These are phyloP conservation scores for Trametes hirsuta DNA, from an alignment of 1,284 basidiomycete genomes.

Conservation along the genomic window DNA sequence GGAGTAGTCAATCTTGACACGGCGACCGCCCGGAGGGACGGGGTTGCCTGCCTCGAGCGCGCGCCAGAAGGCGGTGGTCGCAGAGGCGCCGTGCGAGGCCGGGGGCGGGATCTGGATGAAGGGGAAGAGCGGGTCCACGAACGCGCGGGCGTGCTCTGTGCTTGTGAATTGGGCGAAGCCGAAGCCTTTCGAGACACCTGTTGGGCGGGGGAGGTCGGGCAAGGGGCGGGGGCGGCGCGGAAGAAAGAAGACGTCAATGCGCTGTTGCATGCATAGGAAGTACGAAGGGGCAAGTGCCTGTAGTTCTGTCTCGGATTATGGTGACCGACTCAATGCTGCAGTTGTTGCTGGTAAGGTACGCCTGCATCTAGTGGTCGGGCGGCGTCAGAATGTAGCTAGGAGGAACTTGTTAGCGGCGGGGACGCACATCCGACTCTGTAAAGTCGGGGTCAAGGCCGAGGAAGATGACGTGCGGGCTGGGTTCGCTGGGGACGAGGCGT, in stretches of 20 bases:
- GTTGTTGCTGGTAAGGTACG: constrained; percentile 73
- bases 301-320: constrained; percentile 90
- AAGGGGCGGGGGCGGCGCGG: constrained; percentile 41
- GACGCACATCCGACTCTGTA: constrained; percentile 85
- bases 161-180: constrained; percentile 91
- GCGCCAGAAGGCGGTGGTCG: constrained; percentile 67
- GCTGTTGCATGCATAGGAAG: constrained; percentile 56
- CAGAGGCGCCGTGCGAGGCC: constrained; percentile 77
- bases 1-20: constrained; percentile 91
- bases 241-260: constrained; percentile 67
- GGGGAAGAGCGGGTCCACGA: constrained; percentile 86
- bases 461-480: constrained; percentile 89
- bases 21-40: constrained; percentile 66
- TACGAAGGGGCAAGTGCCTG: constrained; percentile 89
- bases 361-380: constrained; percentile 61
- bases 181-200: constrained; percentile 90
- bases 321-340: constrained; percentile 83
- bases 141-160: constrained; percentile 81
- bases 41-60: constrained; percentile 60
- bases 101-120: constrained; percentile 86
- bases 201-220: constrained; percentile 30
- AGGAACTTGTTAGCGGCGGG: neutral
- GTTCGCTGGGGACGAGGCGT: constrained; percentile 75
- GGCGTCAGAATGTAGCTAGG: neutral
- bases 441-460: constrained; percentile 89